A percentile compares a stretch with the other conserved stretches of the same genome.
phyloP scores from a whole-genome alignment of 805 yeast species.

The Nakazawaea sp. region DNA sequence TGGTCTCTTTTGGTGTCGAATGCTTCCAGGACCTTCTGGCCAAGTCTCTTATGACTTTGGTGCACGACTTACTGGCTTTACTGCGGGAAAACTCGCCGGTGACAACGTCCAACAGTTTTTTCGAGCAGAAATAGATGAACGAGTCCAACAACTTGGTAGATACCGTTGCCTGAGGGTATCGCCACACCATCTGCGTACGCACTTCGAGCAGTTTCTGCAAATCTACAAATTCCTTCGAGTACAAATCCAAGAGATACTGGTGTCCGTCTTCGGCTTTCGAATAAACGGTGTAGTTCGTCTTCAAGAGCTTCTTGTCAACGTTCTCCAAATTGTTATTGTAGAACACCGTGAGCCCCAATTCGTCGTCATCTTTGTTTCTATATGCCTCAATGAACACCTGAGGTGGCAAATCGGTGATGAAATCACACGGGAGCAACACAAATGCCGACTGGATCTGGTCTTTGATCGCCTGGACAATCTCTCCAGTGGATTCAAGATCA shows the following conservation, averaged over 20 bases:
- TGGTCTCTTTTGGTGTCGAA: slow-evolving; percentile 44
- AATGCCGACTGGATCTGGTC: slow-evolving; percentile 42
- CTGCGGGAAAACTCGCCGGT: slow-evolving; percentile 21
- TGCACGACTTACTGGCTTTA: slow-evolving; percentile 39
- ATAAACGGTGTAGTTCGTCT: slow-evolving; percentile 62
- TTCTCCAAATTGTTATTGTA: slow-evolving; percentile 70
- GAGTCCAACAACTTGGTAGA: slow-evolving; percentile 73
- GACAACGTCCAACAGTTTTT: slow-evolving; percentile 45
- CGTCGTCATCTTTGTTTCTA: slow-evolving; percentile 60
- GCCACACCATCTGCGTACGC: slow-evolving; percentile 87
- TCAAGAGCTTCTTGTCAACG: slow-evolving; percentile 70
- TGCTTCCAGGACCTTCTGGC: slow-evolving; percentile 93
- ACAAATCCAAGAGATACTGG: slow-evolving; percentile 58
- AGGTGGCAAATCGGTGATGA: slow-evolving; percentile 88
- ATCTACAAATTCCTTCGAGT: slow-evolving; percentile 62
- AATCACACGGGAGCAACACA: slow-evolving; percentile 90
- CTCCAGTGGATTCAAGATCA: slow-evolving; percentile 47
- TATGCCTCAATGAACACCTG: slow-evolving; percentile 80
- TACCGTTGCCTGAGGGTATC: slow-evolving; percentile 69
- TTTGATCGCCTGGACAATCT: slow-evolving; percentile 43
- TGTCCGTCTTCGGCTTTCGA: slow-evolving; percentile 39
- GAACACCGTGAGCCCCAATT: slow-evolving; percentile 69
- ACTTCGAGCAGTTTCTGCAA: slow-evolving; percentile 65
- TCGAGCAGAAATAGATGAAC: slow-evolving; percentile 59
- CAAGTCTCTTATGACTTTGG: slow-evolving; percentile 73